Percentiles rank a stretch among this genome's conserved stretches.
phyloP scores from a whole-genome alignment of 192 early-diverging fungal genomes.

The Podila horticola region DNA sequence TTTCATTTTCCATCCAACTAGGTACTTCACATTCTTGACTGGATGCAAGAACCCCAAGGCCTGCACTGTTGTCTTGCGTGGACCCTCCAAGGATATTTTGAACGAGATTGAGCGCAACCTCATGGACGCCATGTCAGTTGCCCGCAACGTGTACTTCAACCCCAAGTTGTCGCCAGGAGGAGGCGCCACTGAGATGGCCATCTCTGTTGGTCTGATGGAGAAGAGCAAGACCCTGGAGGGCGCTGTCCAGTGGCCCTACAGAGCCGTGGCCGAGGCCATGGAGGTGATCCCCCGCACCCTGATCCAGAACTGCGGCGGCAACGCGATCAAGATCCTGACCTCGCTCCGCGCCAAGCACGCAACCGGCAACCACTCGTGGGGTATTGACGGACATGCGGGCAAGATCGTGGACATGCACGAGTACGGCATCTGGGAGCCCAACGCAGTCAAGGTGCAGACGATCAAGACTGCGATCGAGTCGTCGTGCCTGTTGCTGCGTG shows the following conservation, averaged over 20 bases:
- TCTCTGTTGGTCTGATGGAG: slow-evolving; percentile 88
- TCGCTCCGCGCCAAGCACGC: slow-evolving; percentile 95
- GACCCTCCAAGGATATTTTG: slow-evolving; percentile 97
- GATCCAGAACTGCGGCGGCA: slow-evolving; percentile 99
- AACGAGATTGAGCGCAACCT: slow-evolving; percentile 99
- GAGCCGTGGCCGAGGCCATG: slow-evolving; percentile 92
- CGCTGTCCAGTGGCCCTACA: slow-evolving; percentile 97
- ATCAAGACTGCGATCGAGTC: slow-evolving; percentile 99
- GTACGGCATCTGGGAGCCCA: slow-evolving; percentile 99
- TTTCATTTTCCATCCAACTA: slow-evolving; percentile 11
- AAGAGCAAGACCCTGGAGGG: slow-evolving; percentile 91
- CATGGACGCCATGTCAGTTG: slow-evolving; percentile 99
- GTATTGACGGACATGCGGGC: slow-evolving; percentile 94
- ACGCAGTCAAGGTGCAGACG: slow-evolving; percentile 99
- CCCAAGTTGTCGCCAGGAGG: slow-evolving; percentile 95
- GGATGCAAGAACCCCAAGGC: slow-evolving; percentile 97
- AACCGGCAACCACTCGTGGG: slow-evolving; percentile 86
- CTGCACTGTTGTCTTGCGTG: slow-evolving; percentile 97
- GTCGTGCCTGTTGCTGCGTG: slow-evolving; percentile 82
- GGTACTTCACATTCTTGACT: slow-evolving; percentile 96
- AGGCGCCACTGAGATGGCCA: slow-evolving; percentile 98
- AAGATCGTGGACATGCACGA: slow-evolving; percentile 95
- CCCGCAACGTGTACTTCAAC: slow-evolving; percentile 97
- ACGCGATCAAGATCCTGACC: slow-evolving; percentile 96
- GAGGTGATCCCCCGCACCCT: slow-evolving; percentile 99